Conservation (phyloP, 345 rosid genomes). For the Acer negundo region DNA sequence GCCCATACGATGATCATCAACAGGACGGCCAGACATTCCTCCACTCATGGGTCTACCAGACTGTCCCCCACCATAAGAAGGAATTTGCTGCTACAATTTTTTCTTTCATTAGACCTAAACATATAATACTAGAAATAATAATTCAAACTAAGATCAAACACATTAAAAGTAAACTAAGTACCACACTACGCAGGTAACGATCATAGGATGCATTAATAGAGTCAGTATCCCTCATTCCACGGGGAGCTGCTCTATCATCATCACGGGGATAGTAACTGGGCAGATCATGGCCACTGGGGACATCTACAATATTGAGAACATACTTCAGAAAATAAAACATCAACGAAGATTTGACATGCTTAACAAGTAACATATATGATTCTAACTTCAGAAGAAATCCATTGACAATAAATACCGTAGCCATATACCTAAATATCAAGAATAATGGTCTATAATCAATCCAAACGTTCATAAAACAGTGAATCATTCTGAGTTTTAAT, state of each 20-base stretch:
- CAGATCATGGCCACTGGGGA: slow-evolving; percentile 44
- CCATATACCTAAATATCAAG: background rate
- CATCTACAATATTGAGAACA: slow-evolving; percentile 36
- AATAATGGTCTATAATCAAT: slow-evolving; percentile 2
- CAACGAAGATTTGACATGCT: background rate
- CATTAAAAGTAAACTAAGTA: slow-evolving; percentile 24
- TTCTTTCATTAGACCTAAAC: slow-evolving; percentile 5
- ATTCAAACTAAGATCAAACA: background rate
- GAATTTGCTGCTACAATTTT: slow-evolving; percentile 43
- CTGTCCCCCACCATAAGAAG: slow-evolving; percentile 50
- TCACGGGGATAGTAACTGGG: slow-evolving; percentile 48
- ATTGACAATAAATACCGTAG: background rate
- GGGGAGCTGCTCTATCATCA: slow-evolving; percentile 50
- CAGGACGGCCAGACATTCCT: slow-evolving; percentile 37
- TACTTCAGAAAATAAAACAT: slow-evolving; percentile 21
- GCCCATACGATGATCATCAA: slow-evolving; percentile 47
- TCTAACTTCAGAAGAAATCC: background rate
- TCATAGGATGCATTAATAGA: slow-evolving; percentile 65
- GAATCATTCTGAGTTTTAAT: background rate
- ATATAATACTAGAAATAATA: background rate
- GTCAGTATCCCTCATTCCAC: slow-evolving; percentile 49
- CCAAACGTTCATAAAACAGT: background rate
- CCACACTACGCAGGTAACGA: slow-evolving; percentile 53
- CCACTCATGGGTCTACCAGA: slow-evolving; percentile 45
- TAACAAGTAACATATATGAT: background rate